Evolutionary conservation across 2,329 filamentous ascomycete genomes (phyloP).

Genomic region (Byssochlamys sp.): DNA sequence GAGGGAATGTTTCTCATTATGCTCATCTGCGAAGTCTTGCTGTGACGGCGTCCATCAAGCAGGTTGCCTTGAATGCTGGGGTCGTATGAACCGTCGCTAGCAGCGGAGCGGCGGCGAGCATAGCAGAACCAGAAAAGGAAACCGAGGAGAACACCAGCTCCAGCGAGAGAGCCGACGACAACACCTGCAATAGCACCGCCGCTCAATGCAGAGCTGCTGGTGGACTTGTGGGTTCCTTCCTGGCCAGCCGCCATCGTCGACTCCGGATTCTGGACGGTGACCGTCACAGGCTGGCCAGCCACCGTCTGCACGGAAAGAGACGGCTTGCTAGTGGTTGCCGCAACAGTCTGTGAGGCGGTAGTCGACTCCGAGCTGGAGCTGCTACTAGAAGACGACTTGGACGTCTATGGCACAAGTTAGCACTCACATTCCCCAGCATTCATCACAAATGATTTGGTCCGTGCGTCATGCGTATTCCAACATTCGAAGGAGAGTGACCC

Average conservation of each 20-base stretch:
- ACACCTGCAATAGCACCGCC: constrained; percentile 37
- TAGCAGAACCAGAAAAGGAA: constrained; percentile 31
- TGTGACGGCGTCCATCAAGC: constrained; percentile 20
- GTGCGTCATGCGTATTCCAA: neutral
- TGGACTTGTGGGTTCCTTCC: constrained; percentile 4
- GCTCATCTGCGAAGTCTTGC: constrained; percentile 27
- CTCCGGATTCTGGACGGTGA: constrained; percentile 12
- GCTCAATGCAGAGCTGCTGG: constrained; percentile 20
- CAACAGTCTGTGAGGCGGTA: neutral
- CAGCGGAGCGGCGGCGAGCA: constrained; percentile 24
- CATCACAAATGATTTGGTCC: neutral
- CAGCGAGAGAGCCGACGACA: constrained; percentile 33
- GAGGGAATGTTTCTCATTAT: constrained; percentile 22
- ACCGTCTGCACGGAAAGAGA: constrained; percentile 8
- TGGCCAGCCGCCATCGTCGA: constrained; percentile 10
- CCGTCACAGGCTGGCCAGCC: constrained; percentile 11
- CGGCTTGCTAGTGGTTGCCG: constrained; percentile 2
- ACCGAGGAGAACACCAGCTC: constrained; percentile 27
- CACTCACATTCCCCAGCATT: neutral
- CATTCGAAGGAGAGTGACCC: neutral
- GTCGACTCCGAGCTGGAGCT: constrained; percentile 1
- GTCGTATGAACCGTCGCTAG: constrained; percentile 13
- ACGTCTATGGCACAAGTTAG: constrained; percentile 2
- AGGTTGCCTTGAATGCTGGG: constrained; percentile 15
- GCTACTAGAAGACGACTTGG: neutral